Evolutionary conservation across 1,284 basidiomycete genomes (phyloP).

Genomic region (Marasmius tenuissimus): DNA sequence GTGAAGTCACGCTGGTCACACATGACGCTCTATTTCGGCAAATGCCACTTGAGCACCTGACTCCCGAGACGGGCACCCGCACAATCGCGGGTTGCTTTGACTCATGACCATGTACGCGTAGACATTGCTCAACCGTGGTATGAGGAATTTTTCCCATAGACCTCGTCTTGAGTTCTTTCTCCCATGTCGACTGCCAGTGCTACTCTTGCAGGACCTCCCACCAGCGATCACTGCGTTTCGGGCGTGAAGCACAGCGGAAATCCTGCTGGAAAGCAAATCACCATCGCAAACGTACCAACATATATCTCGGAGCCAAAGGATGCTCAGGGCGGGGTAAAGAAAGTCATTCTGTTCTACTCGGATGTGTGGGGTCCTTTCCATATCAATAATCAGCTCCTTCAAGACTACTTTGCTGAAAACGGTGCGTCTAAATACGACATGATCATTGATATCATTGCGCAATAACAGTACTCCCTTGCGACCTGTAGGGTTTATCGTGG

Average conservation of each 20-base stretch:
- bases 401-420: slow-evolving; percentile 51
- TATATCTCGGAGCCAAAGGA: slow-evolving; percentile 49
- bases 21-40: not conserved
- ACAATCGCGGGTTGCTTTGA: not conserved
- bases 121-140: not conserved
- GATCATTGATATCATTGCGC: not conserved
- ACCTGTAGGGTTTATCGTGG: slow-evolving; percentile 10
- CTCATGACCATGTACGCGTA: not conserved
- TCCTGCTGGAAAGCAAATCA: slow-evolving; percentile 40
- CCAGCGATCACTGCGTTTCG: slow-evolving; percentile 41
- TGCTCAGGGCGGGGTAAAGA: slow-evolving; percentile 25
- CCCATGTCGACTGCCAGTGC: slow-evolving; percentile 16
- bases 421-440: slow-evolving; percentile 28
- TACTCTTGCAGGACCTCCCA: slow-evolving; percentile 40
- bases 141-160: not conserved
- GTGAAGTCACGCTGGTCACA: not conserved
- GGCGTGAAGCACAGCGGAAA: slow-evolving; percentile 50
- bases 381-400: slow-evolving; percentile 49
- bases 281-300: slow-evolving; percentile 47
- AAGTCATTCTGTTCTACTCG: slow-evolving; percentile 48
- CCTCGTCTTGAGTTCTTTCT: not conserved
- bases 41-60: not conserved
- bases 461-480: not conserved
- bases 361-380: slow-evolving; percentile 49
- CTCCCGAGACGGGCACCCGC: not conserved